phyloP scores from a whole-genome alignment of 2,329 filamentous ascomycete genomes.

The Fusarium illudens region DNA sequence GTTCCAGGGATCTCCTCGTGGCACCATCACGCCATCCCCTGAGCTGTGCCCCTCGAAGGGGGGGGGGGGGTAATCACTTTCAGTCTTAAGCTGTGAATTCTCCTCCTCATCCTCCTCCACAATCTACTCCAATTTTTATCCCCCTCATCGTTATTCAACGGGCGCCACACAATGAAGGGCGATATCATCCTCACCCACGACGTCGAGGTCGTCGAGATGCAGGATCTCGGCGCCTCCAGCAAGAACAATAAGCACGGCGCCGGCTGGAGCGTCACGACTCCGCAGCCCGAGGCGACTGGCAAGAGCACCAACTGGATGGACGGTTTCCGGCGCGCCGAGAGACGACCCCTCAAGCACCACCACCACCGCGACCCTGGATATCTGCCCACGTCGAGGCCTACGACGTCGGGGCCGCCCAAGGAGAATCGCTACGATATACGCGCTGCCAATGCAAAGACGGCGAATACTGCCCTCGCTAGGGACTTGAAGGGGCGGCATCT shows the following conservation, averaged over 20 bases:
- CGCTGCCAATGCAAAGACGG: conserved; percentile 74
- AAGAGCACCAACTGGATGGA: conserved; percentile 32
- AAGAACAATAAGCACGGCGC: conserved; percentile 14
- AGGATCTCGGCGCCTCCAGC: background rate
- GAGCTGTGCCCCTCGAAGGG: no score
- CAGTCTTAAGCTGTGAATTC: no score
- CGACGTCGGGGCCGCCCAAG: no score
- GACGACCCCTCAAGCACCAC: conserved; percentile 29
- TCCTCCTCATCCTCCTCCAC: no score
- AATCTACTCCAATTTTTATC: no score
- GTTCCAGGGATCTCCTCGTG: no score
- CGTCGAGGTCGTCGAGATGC: conserved; percentile 33
- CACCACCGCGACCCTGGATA: no score
- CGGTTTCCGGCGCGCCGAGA: conserved; percentile 35
- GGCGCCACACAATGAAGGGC: conserved; percentile 30
- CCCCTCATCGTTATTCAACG: no score
- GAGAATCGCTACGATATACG: conserved; percentile 65
- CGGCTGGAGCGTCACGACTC: conserved; percentile 13
- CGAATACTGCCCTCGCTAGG: conserved; percentile 77
- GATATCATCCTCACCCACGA: conserved; percentile 30
- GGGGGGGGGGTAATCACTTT: no score
- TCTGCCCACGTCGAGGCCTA: no score
- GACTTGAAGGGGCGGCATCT: conserved; percentile 84
- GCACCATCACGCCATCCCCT: no score
- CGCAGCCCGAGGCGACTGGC: background rate